Percentiles rank a stretch among this genome's conserved stretches.
Conservation (phyloP, 225 moss, liverwort and hornwort genomes). For the Sphagnum tenellum region DNA sequence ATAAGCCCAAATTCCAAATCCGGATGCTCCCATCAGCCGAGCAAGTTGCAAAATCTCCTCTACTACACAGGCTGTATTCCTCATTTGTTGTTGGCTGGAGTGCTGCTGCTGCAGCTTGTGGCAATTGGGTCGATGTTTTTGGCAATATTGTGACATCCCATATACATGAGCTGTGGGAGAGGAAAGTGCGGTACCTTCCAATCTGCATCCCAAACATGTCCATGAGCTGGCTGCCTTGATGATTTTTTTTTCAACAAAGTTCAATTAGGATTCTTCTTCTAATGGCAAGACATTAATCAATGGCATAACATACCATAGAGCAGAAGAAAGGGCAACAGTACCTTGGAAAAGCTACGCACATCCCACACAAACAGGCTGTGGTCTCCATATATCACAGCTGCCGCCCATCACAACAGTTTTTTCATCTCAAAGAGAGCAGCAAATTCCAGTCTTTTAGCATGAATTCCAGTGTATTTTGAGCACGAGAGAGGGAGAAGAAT, state of each 20-base stretch:
- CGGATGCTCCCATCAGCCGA: conserved; percentile 69
- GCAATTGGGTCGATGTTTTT: not conserved
- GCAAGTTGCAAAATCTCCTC: conserved; percentile 58
- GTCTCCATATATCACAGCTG: conserved; percentile 77
- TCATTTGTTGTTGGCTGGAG: conserved; percentile 33
- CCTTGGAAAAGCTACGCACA: conserved; percentile 63
- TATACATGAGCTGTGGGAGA: conserved; percentile 64
- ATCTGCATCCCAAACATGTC: conserved; percentile 24
- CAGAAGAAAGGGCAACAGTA: conserved; percentile 9
- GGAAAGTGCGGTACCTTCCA: conserved; percentile 46
- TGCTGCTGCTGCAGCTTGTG: conserved; percentile 16
- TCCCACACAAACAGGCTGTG: conserved; percentile 76
- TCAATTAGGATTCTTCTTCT: too few species aligned
- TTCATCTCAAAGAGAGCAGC: too few species aligned
- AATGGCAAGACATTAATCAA: too few species aligned
- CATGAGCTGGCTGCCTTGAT: too few species aligned
- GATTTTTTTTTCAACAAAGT: too few species aligned
- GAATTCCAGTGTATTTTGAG: too few species aligned
- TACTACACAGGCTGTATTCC: conserved; percentile 19
- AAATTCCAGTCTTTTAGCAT: too few species aligned
- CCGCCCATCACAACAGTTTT: not conserved
- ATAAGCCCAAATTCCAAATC: conserved; percentile 51
- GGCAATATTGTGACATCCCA: conserved; percentile 69
- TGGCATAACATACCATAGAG: not conserved
- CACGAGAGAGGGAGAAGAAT: too few species aligned